Percentiles rank a stretch among this genome's conserved stretches.
Evolutionary conservation across 163 green algal genomes (phyloP).

Genomic region (Botryococcus braunii): DNA sequence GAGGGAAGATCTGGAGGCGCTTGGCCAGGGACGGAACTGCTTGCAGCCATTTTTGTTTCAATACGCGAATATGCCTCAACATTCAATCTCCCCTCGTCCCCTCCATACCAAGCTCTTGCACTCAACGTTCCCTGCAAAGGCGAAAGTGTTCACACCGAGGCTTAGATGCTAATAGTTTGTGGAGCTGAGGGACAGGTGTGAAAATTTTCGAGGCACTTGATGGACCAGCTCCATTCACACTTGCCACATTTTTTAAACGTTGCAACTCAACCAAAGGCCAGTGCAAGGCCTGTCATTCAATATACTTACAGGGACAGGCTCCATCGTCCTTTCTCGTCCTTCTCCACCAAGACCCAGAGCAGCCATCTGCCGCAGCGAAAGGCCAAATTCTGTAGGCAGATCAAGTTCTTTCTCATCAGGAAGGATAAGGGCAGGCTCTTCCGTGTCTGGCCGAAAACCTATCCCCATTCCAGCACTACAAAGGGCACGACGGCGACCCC

Average conservation of each 20-base stretch:
- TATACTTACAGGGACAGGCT: neutral
- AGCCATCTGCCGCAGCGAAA: slow-evolving; percentile 1
- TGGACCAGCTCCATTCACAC: neutral
- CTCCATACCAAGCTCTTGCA: slow-evolving; percentile 41
- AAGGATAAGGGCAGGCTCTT: neutral
- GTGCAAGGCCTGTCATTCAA: neutral
- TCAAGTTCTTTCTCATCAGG: neutral
- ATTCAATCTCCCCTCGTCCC: no score
- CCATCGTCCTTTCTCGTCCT: neutral
- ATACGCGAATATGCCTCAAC: slow-evolving; percentile 24
- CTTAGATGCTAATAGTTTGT: neutral
- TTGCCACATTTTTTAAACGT: neutral
- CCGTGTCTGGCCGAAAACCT: neutral
- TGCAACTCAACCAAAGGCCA: neutral
- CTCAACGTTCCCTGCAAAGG: slow-evolving; percentile 30
- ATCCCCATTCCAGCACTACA: no score
- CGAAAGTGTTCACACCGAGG: neutral
- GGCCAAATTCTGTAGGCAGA: slow-evolving; percentile 5
- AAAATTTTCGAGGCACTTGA: neutral
- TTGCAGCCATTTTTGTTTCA: slow-evolving; percentile 27
- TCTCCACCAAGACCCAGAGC: neutral
- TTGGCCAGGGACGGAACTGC: slow-evolving; percentile 25
- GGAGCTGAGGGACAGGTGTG: neutral
- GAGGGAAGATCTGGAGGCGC: slow-evolving; percentile 78
- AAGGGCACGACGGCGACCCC: no score